These are phyloP conservation scores for Phytophthora palmivora DNA, from an alignment of 352 stramenopile genomes.

Conservation along the genomic window DNA sequence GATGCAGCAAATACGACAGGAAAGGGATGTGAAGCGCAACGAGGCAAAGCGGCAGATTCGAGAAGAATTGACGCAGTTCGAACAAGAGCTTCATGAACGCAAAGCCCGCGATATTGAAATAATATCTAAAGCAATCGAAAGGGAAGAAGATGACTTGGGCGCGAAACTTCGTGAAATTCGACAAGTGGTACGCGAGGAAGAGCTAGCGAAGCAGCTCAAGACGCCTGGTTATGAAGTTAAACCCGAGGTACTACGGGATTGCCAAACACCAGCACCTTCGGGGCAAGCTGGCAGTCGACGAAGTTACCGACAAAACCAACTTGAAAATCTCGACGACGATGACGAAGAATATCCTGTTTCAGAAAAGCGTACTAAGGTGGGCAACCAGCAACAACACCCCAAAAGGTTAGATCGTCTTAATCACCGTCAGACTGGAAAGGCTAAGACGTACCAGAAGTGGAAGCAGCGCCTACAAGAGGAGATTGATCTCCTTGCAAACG, in stretches of 20 bases:
- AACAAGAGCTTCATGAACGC: constrained; percentile 53
- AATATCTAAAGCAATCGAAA: constrained; percentile 47
- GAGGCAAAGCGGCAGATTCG: constrained; percentile 53
- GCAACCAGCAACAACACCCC: constrained; percentile 12
- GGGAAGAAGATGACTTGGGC: constrained; percentile 52
- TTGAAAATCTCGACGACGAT: constrained; percentile 10
- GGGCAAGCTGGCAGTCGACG: constrained; percentile 6
- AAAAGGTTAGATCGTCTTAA: constrained; percentile 1
- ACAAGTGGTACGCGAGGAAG: constrained; percentile 47
- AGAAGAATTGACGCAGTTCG: constrained; percentile 58
- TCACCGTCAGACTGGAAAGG: constrained; percentile 11
- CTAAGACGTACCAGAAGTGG: constrained; percentile 48
- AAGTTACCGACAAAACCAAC: constrained; percentile 3
- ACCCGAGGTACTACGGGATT: not conserved
- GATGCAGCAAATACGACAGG: constrained; percentile 57
- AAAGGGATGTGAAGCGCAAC: constrained; percentile 54
- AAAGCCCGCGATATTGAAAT: constrained; percentile 54
- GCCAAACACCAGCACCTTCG: constrained; percentile 10
- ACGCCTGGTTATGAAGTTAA: not conserved
- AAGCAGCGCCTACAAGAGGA: constrained; percentile 56
- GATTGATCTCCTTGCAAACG: constrained; percentile 53
- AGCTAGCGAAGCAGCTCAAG: constrained; percentile 32
- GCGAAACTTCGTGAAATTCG: constrained; percentile 40
- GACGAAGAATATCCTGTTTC: not conserved
- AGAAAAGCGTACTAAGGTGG: constrained; percentile 8